phyloP scores from a whole-genome alignment of 345 rosid species.

The Brassica nigra region DNA sequence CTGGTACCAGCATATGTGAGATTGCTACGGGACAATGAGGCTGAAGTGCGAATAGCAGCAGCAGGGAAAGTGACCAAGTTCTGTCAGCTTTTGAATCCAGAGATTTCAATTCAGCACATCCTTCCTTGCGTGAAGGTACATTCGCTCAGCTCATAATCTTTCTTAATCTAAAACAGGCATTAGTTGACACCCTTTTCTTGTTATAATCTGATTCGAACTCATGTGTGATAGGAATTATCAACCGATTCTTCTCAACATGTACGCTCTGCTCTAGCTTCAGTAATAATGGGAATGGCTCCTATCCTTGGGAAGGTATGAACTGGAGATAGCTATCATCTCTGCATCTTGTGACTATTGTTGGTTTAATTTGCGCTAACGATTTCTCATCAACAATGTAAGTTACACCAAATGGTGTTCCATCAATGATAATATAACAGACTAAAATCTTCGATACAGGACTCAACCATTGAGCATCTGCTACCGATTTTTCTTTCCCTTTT shows the following conservation, averaged over 20 bases:
- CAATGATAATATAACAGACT: not conserved
- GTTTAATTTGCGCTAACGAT: not conserved
- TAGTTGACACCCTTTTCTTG: not conserved
- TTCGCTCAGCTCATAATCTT: not conserved
- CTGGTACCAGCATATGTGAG: slow-evolving; percentile 96
- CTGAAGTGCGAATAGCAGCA: slow-evolving; percentile 98
- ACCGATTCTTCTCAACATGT: slow-evolving; percentile 97
- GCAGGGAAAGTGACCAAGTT: slow-evolving; percentile 97
- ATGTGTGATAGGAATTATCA: slow-evolving; percentile 69
- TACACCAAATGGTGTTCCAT: not conserved
- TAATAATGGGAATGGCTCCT: slow-evolving; percentile 99
- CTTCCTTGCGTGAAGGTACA: slow-evolving; percentile 93
- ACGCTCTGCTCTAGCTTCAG: slow-evolving; percentile 95
- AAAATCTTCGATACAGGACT: slow-evolving; percentile 56
- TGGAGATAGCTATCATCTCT: slow-evolving; percentile 30
- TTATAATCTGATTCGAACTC: slow-evolving; percentile 43
- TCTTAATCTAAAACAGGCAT: not conserved
- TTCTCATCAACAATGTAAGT: not conserved
- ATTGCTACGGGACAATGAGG: slow-evolving; percentile 94
- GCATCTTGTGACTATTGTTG: not conserved
- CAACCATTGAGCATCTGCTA: slow-evolving; percentile 91
- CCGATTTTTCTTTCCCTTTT: slow-evolving; percentile 95
- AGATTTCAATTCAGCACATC: slow-evolving; percentile 80
- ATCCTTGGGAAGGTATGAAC: slow-evolving; percentile 61
- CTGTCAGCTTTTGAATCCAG: slow-evolving; percentile 83